Conservation (phyloP, 2,329 filamentous ascomycete species). For the Hypoxylon sp. region DNA sequence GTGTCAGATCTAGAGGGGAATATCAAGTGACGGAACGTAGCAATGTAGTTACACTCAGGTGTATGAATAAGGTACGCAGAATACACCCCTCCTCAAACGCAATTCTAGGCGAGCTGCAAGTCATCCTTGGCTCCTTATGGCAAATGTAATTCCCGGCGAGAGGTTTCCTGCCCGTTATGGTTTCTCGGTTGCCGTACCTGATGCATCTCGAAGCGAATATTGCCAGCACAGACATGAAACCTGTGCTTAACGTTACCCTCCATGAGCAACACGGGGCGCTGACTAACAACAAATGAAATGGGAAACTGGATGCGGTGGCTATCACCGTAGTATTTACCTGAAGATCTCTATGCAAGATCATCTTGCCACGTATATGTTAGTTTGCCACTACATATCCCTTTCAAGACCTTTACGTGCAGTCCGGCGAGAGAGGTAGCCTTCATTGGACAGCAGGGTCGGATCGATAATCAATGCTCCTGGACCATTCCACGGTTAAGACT, state of each 20-base stretch:
- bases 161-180: slow-evolving; percentile 28
- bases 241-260: slow-evolving; percentile 36
- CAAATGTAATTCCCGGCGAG: slow-evolving; percentile 45
- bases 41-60: slow-evolving; percentile 31
- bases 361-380: slow-evolving; percentile 41
- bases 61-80: slow-evolving; percentile 34
- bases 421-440: slow-evolving; percentile 1
- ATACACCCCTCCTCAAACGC: slow-evolving; percentile 33
- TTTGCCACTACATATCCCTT: slow-evolving; percentile 19
- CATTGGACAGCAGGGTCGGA: slow-evolving; percentile 10
- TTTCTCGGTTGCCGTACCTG: slow-evolving; percentile 39
- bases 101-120: slow-evolving; percentile 40
- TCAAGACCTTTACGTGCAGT: slow-evolving; percentile 4
- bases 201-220: slow-evolving; percentile 35
- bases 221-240: slow-evolving; percentile 40
- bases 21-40: slow-evolving; percentile 40
- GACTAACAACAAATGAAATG: slow-evolving; percentile 27
- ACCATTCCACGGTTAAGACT: slow-evolving; percentile 9
- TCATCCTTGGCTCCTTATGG: slow-evolving; percentile 42
- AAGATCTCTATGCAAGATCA: slow-evolving; percentile 44
- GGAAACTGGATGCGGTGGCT: slow-evolving; percentile 30
- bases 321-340: slow-evolving; percentile 30
- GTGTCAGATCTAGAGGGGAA: slow-evolving; percentile 23
- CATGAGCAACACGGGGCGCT: slow-evolving; percentile 13
- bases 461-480: slow-evolving; percentile 19